Evolutionary conservation across 1,284 basidiomycete species (phyloP).

Genomic region (Peniophora sp.): DNA sequence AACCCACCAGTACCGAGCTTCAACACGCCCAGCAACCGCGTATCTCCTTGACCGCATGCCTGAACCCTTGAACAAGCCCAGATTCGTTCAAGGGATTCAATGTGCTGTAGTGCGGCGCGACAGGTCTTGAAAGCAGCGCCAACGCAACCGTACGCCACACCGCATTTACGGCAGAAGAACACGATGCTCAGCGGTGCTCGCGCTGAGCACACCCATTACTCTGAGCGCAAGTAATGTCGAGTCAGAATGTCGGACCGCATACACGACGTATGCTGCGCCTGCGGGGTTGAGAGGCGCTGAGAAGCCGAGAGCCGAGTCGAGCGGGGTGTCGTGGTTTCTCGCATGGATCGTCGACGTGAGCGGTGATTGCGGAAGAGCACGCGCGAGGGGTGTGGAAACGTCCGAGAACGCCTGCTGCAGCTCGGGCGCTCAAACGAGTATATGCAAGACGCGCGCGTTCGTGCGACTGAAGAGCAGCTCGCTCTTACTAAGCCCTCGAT

Average conservation of each 20-base stretch:
- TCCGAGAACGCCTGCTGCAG: constrained; percentile 89
- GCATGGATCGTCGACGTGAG: constrained; percentile 47
- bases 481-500: constrained; percentile 59
- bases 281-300: constrained; percentile 72
- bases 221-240: constrained; percentile 76
- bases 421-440: constrained; percentile 76
- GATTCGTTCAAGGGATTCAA: constrained; percentile 60
- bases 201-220: constrained; percentile 66
- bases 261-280: constrained; percentile 77
- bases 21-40: constrained; percentile 71
- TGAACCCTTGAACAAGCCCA: constrained; percentile 81
- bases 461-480: constrained; percentile 69
- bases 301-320: constrained; percentile 82
- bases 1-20: constrained; percentile 78
- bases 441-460: constrained; percentile 75
- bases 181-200: constrained; percentile 71
- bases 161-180: constrained; percentile 86
- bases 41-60: constrained; percentile 79
- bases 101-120: constrained; percentile 52
- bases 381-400: constrained; percentile 74
- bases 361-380: constrained; percentile 54
- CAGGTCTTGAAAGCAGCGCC: constrained; percentile 74
- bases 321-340: constrained; percentile 59
- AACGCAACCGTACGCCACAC: constrained; percentile 96
- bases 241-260: constrained; percentile 56